These are phyloP conservation scores for Xylaria flabelliformis DNA, from an alignment of 495 filamentous ascomycete genomes.

Conservation along the genomic window DNA sequence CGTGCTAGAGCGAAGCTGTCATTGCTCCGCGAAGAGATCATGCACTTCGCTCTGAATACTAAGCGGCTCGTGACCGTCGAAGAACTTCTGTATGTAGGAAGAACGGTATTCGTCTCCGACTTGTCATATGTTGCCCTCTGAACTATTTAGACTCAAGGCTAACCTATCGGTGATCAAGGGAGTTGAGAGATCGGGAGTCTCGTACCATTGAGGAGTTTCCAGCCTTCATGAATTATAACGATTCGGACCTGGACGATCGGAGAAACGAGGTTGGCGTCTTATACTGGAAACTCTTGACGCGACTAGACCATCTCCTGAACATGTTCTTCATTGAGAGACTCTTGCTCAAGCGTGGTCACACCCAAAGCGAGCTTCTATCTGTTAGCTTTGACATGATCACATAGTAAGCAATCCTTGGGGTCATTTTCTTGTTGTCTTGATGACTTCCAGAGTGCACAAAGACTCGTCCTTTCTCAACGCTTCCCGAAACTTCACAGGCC, in stretches of 20 bases:
- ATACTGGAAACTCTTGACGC: conserved; percentile 44
- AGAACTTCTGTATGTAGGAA: conserved; percentile 51
- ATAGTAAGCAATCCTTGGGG: neutral
- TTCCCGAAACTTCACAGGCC: neutral
- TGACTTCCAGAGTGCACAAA: neutral
- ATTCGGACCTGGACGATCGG: conserved; percentile 40
- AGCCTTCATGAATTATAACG: conserved; percentile 39
- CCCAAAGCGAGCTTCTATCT: conserved; percentile 57
- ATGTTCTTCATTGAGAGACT: conserved; percentile 65
- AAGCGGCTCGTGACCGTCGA: conserved; percentile 50
- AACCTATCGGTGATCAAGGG: conserved; percentile 24
- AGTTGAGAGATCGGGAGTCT: conserved; percentile 31
- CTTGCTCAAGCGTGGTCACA: conserved; percentile 58
- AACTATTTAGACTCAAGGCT: neutral
- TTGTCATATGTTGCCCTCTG: neutral
- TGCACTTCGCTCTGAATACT: conserved; percentile 63
- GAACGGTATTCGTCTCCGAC: neutral
- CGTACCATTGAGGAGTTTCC: conserved; percentile 35
- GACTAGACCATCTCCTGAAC: conserved; percentile 62
- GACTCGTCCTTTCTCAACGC: neutral
- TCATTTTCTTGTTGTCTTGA: neutral
- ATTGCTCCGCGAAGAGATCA: conserved; percentile 61
- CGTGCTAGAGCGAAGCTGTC: conserved; percentile 59
- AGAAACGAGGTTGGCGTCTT: conserved; percentile 35
- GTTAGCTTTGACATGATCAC: conserved; percentile 60